A percentile compares a stretch with the other conserved stretches of the same genome.
These are phyloP conservation scores for Pisolithus microcarpus DNA, from an alignment of 768 basidiomycete genomes.

Conservation along the genomic window DNA sequence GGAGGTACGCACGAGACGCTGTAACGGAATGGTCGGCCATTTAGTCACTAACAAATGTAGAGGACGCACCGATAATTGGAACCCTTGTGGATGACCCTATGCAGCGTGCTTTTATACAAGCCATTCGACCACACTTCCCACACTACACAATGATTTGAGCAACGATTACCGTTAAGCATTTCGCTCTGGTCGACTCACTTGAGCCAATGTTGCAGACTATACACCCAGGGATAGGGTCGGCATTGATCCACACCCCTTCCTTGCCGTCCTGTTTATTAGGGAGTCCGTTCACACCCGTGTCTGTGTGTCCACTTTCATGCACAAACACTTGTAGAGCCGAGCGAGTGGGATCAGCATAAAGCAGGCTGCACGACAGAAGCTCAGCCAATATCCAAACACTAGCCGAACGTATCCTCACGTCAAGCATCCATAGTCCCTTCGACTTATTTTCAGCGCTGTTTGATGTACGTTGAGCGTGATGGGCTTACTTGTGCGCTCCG, in stretches of 20 bases:
- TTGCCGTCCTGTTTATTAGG: conserved; percentile 48
- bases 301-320: conserved; percentile 32
- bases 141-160: conserved; percentile 41
- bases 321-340: conserved; percentile 80
- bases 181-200: conserved; percentile 43
- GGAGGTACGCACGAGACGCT: conserved; percentile 63
- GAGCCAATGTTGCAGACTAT: conserved; percentile 90
- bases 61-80: conserved; percentile 51
- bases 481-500: conserved; percentile 74
- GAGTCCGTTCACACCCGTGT: conserved; percentile 27
- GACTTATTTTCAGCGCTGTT: conserved; percentile 3
- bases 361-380: conserved; percentile 45
- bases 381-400: background rate
- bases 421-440: conserved; percentile 84
- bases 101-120: conserved; percentile 82
- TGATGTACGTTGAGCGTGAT: background rate
- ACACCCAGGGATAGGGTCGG: conserved; percentile 76
- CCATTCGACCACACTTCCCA: conserved; percentile 92
- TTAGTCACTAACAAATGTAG: conserved; percentile 3
- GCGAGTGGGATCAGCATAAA: conserved; percentile 76
- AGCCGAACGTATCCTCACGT: conserved; percentile 44
- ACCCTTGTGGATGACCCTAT: conserved; percentile 75
- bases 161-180: background rate
- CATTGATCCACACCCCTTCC: conserved; percentile 72
- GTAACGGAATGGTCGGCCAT: background rate